Evolutionary conservation across 345 rosid species (phyloP).

Genomic region (Erysimum cheiranthoides): DNA sequence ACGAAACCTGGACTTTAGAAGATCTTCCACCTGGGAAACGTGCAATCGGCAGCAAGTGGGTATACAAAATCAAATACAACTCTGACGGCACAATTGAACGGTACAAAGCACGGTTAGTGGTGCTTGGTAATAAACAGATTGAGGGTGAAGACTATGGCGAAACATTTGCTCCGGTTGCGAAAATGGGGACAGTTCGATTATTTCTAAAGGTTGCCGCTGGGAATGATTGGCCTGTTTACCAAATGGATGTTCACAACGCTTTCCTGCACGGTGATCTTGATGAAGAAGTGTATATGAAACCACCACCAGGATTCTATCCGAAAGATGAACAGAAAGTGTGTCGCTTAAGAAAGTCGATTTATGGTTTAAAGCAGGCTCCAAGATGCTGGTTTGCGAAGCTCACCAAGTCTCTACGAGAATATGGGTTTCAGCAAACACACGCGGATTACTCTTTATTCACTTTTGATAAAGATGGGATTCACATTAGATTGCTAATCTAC

Average conservation of each 20-base stretch:
- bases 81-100: background rate
- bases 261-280: too few relatives aligned
- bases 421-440: background rate
- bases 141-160: background rate
- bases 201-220: background rate
- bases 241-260: too few relatives aligned
- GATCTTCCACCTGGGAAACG: background rate
- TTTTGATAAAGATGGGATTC: background rate
- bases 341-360: background rate
- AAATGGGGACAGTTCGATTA: background rate
- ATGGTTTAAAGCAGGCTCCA: background rate
- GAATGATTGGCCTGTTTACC: background rate
- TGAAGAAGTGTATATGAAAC: too few relatives aligned
- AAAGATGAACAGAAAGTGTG: background rate
- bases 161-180: background rate
- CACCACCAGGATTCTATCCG: background rate
- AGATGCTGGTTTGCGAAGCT: background rate
- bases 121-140: background rate
- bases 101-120: background rate
- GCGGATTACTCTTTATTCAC: background rate
- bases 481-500: background rate
- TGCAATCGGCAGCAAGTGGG: background rate
- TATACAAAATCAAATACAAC: too few relatives aligned
- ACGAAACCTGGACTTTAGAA: background rate
- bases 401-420: fast-evolving